phyloP scores from a whole-genome alignment of 768 basidiomycete species.

The Leucocoprinus leucothites region DNA sequence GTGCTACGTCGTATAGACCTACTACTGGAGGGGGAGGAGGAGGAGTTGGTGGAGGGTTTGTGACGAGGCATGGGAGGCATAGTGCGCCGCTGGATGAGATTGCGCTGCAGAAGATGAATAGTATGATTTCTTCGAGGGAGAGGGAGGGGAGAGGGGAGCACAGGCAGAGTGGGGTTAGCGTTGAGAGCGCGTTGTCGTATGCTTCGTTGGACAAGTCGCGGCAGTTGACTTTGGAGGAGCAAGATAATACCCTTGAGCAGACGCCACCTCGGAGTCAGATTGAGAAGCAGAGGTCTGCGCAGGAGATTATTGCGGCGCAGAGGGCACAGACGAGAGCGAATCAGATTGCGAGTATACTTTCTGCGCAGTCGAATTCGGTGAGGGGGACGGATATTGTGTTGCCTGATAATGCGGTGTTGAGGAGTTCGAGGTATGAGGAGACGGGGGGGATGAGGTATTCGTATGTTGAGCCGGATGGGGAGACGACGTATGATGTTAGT shows the following conservation, averaged over 20 bases:
- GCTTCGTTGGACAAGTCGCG: neutral
- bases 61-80: too few relatives aligned
- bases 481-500: constrained; percentile 82
- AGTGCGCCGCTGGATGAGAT: constrained; percentile 77
- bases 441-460: constrained; percentile 87
- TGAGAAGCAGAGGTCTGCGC: constrained; percentile 47
- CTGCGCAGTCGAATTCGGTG: constrained; percentile 78
- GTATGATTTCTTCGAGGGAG: constrained; percentile 19
- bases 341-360: constrained; percentile 70
- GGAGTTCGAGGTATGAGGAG: constrained; percentile 73
- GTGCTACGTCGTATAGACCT: constrained; percentile 67
- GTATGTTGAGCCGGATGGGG: constrained; percentile 87
- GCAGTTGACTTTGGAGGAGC: too few relatives aligned
- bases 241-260: too few relatives aligned
- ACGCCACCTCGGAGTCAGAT: too few relatives aligned
- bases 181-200: constrained; percentile 56
- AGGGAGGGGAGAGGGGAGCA: too few relatives aligned
- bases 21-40: constrained; percentile 58
- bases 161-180: constrained; percentile 37
- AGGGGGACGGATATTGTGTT: constrained; percentile 88
- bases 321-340: constrained; percentile 83
- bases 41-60: constrained; percentile 42
- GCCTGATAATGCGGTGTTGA: constrained; percentile 80
- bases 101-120: constrained; percentile 68
- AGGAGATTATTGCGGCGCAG: constrained; percentile 93